Evolutionary conservation across 2,329 filamentous ascomycete species (phyloP).

Genomic region (Intubia oerlemansii): DNA sequence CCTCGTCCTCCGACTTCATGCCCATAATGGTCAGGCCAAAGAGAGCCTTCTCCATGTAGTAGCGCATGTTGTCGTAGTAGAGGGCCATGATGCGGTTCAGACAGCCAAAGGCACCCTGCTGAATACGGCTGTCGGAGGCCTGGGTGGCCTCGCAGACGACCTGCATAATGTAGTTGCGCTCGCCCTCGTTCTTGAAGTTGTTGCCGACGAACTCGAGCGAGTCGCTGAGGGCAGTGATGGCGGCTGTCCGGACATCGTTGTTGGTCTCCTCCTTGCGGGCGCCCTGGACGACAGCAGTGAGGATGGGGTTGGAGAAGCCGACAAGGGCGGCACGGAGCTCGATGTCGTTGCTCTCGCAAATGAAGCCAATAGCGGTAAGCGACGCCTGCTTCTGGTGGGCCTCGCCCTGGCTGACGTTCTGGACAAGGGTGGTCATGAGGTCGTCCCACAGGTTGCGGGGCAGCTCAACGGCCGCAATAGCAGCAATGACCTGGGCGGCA

Average conservation of each 20-base stretch:
- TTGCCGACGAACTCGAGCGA: constrained; percentile 93
- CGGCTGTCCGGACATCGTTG: constrained; percentile 72
- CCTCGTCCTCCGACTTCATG: constrained; percentile 96
- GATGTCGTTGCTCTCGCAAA: constrained; percentile 84
- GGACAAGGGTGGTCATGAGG: constrained; percentile 70
- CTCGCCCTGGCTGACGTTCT: constrained; percentile 73
- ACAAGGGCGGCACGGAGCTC: constrained; percentile 66
- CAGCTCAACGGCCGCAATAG: constrained; percentile 86
- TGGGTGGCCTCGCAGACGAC: constrained; percentile 98
- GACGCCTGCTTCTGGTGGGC: constrained; percentile 88
- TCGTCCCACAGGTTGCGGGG: constrained; percentile 86
- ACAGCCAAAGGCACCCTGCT: constrained; percentile 91
- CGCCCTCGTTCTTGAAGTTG: constrained; percentile 98
- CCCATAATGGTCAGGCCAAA: constrained; percentile 94
- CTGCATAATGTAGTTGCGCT: constrained; percentile 99
- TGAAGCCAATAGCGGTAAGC: constrained; percentile 89
- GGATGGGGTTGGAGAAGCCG: constrained; percentile 86
- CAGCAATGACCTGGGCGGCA: constrained; percentile 84
- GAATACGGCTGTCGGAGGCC: constrained; percentile 72
- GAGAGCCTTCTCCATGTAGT: constrained; percentile 99
- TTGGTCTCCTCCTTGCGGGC: constrained; percentile 93
- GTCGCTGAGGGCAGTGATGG: constrained; percentile 84
- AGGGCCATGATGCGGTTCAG: constrained; percentile 96
- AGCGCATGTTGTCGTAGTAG: constrained; percentile 99
- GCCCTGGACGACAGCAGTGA: constrained; percentile 93